Conservation (phyloP, 1,284 basidiomycete species). For the Meira miltonrushii region DNA sequence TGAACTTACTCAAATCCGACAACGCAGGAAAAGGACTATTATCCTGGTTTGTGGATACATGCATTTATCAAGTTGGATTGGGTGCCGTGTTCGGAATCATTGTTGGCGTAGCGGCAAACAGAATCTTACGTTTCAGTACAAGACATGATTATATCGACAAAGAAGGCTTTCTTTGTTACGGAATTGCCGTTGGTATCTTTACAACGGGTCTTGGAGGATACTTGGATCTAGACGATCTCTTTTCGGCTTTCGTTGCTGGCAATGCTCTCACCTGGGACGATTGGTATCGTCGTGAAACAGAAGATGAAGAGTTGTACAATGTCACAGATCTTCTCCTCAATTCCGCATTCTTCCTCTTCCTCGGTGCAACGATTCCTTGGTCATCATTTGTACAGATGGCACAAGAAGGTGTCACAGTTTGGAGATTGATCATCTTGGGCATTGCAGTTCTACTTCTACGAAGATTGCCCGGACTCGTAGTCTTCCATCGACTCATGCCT, state of each 20-base stretch:
- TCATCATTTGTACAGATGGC: constrained; percentile 31
- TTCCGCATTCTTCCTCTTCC: constrained; percentile 52
- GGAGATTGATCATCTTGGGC: constrained; percentile 52
- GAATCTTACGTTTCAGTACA: constrained; percentile 33
- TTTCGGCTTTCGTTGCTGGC: constrained; percentile 40
- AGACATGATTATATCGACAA: constrained; percentile 38
- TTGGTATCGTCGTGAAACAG: constrained; percentile 43
- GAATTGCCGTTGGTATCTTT: constrained; percentile 35
- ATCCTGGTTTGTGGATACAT: constrained; percentile 28
- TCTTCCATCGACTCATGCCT: constrained; percentile 43
- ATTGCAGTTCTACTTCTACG: constrained; percentile 54
- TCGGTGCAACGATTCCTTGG: constrained; percentile 44
- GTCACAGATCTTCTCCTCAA: constrained; percentile 41
- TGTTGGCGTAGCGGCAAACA: constrained; percentile 31
- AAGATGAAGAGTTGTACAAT: constrained; percentile 43
- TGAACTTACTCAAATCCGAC: constrained; percentile 27
- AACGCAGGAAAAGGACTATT: constrained; percentile 25
- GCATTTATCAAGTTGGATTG: constrained; percentile 29
- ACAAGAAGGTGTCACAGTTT: constrained; percentile 46
- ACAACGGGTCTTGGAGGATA: constrained; percentile 37
- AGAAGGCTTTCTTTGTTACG: constrained; percentile 39
- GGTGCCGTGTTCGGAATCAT: constrained; percentile 25
- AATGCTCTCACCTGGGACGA: constrained; percentile 43
- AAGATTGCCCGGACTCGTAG: constrained; percentile 46
- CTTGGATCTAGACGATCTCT: constrained; percentile 35